Base-by-base conservation (phyloP, 1,139 yeast species). In the Suhomyces bolitotheri region DNA sequence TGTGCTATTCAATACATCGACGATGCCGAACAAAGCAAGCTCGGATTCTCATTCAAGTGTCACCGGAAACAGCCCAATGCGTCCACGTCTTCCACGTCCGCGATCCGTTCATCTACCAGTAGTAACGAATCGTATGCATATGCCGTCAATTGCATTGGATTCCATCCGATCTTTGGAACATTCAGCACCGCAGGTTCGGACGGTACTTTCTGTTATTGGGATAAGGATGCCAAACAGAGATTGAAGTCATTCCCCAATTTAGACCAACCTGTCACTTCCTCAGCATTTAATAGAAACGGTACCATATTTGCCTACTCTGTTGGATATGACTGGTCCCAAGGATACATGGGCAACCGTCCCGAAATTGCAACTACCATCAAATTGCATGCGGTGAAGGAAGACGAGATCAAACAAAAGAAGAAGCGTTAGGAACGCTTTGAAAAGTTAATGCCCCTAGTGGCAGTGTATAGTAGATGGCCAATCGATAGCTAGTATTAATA, bases 1-100 rank as follows among this genome's bases (percentile, higher is more conserved):
- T 89, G 97, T 63, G 96, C 96, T n/a, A 82, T 94, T 51, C 96
- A 89, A 54, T 92, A 90, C 60, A 79, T 92, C 36, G 95, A 87
- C 49, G 96, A 88, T 26, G 73, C 73, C 33, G 87, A 83, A 52
- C 95, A 87, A 53, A 72, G 73, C 38, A 75, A 78, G 51, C 61
- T 62, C 31, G 94, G 92, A 3, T 94, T 92, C 58, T 82, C 96
- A 4, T 94, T 92, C 73, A 86, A 89, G 58, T 94, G 99, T 61
- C 98, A 92, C 58, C 80, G 99, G 45, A 80, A 76, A 45, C 70
- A 59, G 64, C 40, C 42, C 10, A 47, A 54, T 16, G 43, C 54
- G 17, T 49, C 50, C 15, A 74, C 63, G 51, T 14, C 36, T 23
- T 19, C 25, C 8, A 64, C 60, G 16, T 62, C 53, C 44, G 62